These are phyloP conservation scores for Euphorbia neoarborescens DNA, from an alignment of 441 rosid species.

Conservation along the genomic window DNA sequence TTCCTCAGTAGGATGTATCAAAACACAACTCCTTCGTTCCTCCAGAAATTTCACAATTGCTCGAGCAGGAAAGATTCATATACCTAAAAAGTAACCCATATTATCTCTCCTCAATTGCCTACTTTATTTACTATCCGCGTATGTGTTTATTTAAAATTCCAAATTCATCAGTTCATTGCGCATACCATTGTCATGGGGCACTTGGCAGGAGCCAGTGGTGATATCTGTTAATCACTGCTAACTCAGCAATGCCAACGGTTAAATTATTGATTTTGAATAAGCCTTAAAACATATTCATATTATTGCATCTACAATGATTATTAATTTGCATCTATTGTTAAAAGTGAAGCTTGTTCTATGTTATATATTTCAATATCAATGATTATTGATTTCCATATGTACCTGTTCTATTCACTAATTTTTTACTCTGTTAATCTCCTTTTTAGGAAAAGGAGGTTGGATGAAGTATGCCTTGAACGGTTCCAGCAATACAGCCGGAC, in stretches of 20 bases:
- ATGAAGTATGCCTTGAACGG: constrained; percentile 85
- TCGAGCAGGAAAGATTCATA: constrained; percentile 43
- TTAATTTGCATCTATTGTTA: background rate
- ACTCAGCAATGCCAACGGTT: background rate
- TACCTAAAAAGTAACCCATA: constrained; percentile 47
- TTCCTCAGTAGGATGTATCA: constrained; percentile 39
- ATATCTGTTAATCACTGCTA: background rate
- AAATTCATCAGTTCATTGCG: background rate
- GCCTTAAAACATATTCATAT: too few relatives aligned
- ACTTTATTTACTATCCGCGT: background rate
- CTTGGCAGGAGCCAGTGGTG: background rate
- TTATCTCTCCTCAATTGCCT: background rate
- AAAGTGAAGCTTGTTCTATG: background rate
- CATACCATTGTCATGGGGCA: background rate
- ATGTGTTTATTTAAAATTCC: background rate
- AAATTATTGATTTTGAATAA: background rate
- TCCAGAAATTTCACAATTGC: constrained; percentile 39
- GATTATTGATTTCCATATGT: background rate
- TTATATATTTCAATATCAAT: background rate
- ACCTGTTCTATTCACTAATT: background rate
- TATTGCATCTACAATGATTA: background rate
- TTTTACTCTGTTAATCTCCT: background rate
- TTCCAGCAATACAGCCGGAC: constrained; percentile 79
- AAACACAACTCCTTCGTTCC: constrained; percentile 26
- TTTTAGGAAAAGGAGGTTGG: constrained; percentile 73